Evolutionary conservation across 257 asterid genomes (phyloP).

Genomic region (Agastache rugosa): DNA sequence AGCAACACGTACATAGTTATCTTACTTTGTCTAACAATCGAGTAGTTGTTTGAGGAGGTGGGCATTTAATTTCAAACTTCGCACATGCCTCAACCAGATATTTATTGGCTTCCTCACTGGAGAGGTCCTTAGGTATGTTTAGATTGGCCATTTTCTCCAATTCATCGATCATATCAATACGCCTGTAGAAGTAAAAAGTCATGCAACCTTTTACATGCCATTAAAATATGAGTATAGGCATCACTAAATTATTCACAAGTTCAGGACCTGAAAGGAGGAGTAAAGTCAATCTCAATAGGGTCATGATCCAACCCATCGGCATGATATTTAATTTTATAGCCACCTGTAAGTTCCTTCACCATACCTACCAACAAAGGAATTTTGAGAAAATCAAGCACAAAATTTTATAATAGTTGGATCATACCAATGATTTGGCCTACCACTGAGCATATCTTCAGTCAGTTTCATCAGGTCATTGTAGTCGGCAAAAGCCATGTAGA

Average conservation of each 20-base stretch:
- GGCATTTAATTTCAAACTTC: slow-evolving; percentile 80
- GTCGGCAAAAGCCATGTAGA: slow-evolving; percentile 94
- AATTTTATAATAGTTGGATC: slow-evolving; percentile 29
- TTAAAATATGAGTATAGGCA: neutral
- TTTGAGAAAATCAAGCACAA: neutral
- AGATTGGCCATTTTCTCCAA: slow-evolving; percentile 82
- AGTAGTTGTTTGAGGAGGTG: slow-evolving; percentile 90
- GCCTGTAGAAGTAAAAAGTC: slow-evolving; percentile 45
- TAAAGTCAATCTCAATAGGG: slow-evolving; percentile 89
- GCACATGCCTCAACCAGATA: slow-evolving; percentile 76
- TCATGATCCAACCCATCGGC: slow-evolving; percentile 79
- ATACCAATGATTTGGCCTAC: slow-evolving; percentile 44
- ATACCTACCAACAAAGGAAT: slow-evolving; percentile 58
- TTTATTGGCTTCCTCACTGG: slow-evolving; percentile 76
- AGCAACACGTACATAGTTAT: neutral
- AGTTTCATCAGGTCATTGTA: slow-evolving; percentile 87
- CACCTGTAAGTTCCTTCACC: slow-evolving; percentile 93
- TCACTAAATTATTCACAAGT: neutral
- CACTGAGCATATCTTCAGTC: slow-evolving; percentile 81
- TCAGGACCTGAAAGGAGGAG: slow-evolving; percentile 92
- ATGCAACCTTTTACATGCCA: slow-evolving; percentile 1
- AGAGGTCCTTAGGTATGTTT: slow-evolving; percentile 82
- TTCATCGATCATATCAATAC: slow-evolving; percentile 93
- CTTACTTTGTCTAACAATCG: slow-evolving; percentile 86
- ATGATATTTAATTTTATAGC: slow-evolving; percentile 79